phyloP scores from a whole-genome alignment of 2,329 filamentous ascomycete genomes.

The Fusarium zealandicum region DNA sequence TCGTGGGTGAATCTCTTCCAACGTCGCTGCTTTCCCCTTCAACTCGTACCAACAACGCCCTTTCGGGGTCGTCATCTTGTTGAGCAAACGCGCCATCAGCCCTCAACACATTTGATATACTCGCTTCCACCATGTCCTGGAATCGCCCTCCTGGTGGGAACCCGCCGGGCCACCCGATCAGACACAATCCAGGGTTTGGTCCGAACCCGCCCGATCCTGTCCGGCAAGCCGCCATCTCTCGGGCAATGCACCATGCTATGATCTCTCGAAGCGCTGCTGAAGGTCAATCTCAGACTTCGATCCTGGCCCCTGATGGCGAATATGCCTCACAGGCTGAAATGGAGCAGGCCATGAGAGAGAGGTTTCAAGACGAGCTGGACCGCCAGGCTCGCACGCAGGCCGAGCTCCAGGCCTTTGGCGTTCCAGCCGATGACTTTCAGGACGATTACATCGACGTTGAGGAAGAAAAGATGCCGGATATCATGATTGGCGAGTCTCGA shows the following conservation, averaged over 20 bases:
- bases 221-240: no score
- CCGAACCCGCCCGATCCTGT: background rate
- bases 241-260: no score
- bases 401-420: constrained; percentile 15
- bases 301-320: background rate
- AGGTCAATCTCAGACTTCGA: no score
- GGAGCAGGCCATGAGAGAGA: constrained; percentile 11
- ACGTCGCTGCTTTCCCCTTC: no score
- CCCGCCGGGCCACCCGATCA: background rate
- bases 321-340: background rate
- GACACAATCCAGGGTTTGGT: background rate
- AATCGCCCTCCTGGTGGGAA: background rate
- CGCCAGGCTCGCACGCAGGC: constrained; percentile 19
- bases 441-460: constrained; percentile 1
- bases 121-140: background rate
- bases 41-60: no score
- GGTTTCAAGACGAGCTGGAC: background rate
- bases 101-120: background rate
- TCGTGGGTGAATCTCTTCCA: no score
- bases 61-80: no score
- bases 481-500: constrained; percentile 9
- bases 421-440: constrained; percentile 6
- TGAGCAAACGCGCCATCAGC: no score
- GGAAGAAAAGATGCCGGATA: constrained; percentile 6
- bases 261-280: no score